Evolutionary conservation across 106 monocot species (phyloP), one percentile per base, ranked within the genome.

Genomic region (Allium sativum): DNA sequence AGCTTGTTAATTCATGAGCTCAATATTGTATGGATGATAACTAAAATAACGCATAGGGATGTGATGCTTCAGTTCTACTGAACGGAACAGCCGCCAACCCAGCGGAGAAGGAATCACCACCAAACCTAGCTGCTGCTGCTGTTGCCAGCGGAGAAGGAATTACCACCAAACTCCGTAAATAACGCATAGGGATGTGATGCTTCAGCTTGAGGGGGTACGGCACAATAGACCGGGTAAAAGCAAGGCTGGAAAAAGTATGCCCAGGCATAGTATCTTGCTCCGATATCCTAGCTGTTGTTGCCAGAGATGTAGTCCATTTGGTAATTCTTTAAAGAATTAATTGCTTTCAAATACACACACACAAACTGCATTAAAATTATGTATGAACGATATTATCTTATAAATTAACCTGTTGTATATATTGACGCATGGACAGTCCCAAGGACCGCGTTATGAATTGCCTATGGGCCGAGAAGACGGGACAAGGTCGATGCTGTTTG

Each of bases 401-500:
- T 31, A 31, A 31, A 31, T 31, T 31, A 31, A 31, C 5, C 31
- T 31, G 31, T 5, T 31, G 31, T 5, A 31, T 31, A 31, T 31
- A 31, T 3, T 31, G 1, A 31, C 5, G 2, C 5, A 31, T 31
- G 31, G 59, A 9, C 60, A 70, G 69, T 16, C 50, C 15, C 59
- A 69, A 31, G 69, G 69, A 42, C 83, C 83, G 6, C 72, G 12
- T 12, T 83, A 78, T 72, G 18, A 45, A 3, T 68, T 83, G 47
- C 79, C 69, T 41, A 83, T 72, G 5, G 83, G 83, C 3, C 64
- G 83, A 10, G 68, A 79, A 65, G 83, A 83, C 42, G 75, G 72
- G 18, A 21, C 21, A 20, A 42, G 69, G 10, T 83, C 83, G 3
- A 54, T 15, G 21, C 15, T 64, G 19, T 13, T 13, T 11, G 79